Conservation (phyloP, 257 asterid genomes). For the Penstemon eatonii region DNA sequence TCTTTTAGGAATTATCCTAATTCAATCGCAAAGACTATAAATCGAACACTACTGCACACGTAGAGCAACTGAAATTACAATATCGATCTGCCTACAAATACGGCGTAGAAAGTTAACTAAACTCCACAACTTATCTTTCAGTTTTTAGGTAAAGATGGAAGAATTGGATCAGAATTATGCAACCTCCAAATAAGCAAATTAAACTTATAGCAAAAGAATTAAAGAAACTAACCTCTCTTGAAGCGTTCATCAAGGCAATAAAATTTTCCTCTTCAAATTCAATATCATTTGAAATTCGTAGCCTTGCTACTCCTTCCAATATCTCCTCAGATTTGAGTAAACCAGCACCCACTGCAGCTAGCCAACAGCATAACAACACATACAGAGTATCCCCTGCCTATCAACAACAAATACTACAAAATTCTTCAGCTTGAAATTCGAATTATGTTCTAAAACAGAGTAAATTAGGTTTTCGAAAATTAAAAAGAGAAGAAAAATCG, state of each 20-base stretch:
- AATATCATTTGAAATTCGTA: constrained; percentile 78
- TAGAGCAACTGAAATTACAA: too few relatives aligned
- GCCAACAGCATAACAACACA: constrained; percentile 87
- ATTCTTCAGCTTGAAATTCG: too few relatives aligned
- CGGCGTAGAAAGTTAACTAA: too few relatives aligned
- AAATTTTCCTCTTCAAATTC: constrained; percentile 92
- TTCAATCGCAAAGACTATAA: too few relatives aligned
- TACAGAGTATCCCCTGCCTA: constrained; percentile 88
- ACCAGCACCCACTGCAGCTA: constrained; percentile 96
- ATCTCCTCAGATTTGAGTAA: constrained; percentile 93
- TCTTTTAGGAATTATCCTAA: too few relatives aligned
- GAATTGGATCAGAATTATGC: too few relatives aligned
- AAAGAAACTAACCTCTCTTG: constrained; percentile 65
- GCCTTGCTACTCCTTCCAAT: constrained; percentile 90
- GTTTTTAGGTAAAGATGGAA: too few relatives aligned
- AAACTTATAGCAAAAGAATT: neutral
- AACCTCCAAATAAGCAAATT: too few relatives aligned
- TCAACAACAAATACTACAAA: constrained; percentile 13
- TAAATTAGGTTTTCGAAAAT: neutral
- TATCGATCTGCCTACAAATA: too few relatives aligned
- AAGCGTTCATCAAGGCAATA: constrained; percentile 77
- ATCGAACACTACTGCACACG: too few relatives aligned
- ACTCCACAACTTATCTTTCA: too few relatives aligned
- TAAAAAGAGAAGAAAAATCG: neutral
- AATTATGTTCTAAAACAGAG: neutral